Base-by-base conservation (phyloP, 768 basidiomycete genomes). In the Boletus reticulatus region DNA sequence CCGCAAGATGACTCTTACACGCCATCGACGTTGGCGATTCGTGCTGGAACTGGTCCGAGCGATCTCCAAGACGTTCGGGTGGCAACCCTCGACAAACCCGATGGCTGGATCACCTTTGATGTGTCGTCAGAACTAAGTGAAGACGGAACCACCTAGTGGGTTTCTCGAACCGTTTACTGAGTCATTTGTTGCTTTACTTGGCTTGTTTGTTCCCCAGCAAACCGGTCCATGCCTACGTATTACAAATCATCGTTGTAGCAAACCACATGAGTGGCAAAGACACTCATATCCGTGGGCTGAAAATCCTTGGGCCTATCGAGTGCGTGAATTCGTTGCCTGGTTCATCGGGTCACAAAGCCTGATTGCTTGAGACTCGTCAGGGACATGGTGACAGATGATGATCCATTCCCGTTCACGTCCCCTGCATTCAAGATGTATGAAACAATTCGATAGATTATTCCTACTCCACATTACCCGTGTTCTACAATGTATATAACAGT, bases 261-360 rank as follows among this genome's bases (percentile, higher is more conserved):
- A 99, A 98, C 67, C 94, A 98, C 67, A 89, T 97, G 87, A 98
- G 95, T 63, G 97, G 97, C 7, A 98, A 98, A 69, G 97, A 99
- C 72, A 98, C 97, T 10, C 97, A 99, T 74, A 91, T 99, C 17
- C 84, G 97, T 13, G 95, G 96, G 4, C 72, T 98, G 39, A 84
- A 80, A 36, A 80, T 98, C n/a, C 83, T 93, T 51, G 96, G 94
- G 0, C 90, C 93, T 4, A 71, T 84, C 8, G 89, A 88, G 95
- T 95, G 67, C 56, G 83, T 50, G 32, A 31, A 24, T 43, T 27
- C 39, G 4, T 36, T 39, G 1, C 29, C 27, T 10, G 24, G 24
- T 4, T 46, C 19, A 11, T 38, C 2, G n/a, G 29, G n/a, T 32
- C n/a, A 20, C 6, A 9, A 9, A n/a, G 29, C 13, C 50, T 61